Evolutionary conservation across 2,329 filamentous ascomycete species (phyloP).

Genomic region (Nigrograna mackinnonii): DNA sequence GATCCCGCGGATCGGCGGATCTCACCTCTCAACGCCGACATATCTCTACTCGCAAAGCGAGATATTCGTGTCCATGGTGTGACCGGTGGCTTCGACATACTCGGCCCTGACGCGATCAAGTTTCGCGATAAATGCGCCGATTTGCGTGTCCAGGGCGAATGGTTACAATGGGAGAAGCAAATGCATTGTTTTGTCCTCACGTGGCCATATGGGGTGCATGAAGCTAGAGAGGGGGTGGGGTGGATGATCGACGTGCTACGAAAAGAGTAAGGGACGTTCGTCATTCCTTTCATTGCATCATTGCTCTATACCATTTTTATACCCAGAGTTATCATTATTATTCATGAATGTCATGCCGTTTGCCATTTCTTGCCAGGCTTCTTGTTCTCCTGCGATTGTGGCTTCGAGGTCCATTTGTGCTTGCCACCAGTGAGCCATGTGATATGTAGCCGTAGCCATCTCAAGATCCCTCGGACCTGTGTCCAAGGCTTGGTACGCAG

Average conservation of each 20-base stretch:
- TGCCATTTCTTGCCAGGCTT: no score
- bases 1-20: slow-evolving; percentile 49
- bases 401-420: no score
- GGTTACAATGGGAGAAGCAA: slow-evolving; percentile 63
- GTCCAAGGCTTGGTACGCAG: no score
- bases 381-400: no score
- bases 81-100: slow-evolving; percentile 56
- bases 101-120: slow-evolving; percentile 54
- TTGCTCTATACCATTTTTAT: no score
- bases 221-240: slow-evolving; percentile 50
- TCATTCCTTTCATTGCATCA: no score
- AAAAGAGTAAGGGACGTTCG: slow-evolving; percentile 10
- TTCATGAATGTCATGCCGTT: no score
- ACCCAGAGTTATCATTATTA: no score
- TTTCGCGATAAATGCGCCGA: slow-evolving; percentile 50
- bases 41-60: slow-evolving; percentile 42
- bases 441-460: no score
- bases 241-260: slow-evolving; percentile 49
- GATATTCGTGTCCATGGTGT: slow-evolving; percentile 57
- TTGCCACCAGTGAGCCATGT: no score
- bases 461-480: no score
- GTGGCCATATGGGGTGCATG: slow-evolving; percentile 51
- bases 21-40: slow-evolving; percentile 52
- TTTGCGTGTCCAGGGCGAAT: slow-evolving; percentile 52
- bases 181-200: slow-evolving; percentile 64